Evolutionary conservation across 345 rosid species (phyloP), one percentile per base, ranked within the genome.

Genomic region (Corymbia maculata): DNA sequence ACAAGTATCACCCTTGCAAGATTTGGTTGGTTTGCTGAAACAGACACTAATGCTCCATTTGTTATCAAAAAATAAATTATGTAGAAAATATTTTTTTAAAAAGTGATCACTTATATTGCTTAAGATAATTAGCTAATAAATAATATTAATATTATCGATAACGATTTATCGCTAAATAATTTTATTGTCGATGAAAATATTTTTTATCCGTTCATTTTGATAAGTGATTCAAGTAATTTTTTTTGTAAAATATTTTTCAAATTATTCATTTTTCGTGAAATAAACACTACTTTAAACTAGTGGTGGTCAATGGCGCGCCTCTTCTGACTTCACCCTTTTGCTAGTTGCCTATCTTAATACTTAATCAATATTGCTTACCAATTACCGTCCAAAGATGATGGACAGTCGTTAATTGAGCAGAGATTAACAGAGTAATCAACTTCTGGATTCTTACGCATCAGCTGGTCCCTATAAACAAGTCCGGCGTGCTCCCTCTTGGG

Each of bases 11-110:
- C 21, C 44, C 82, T 75, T 26, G 2, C 26, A 42, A 75, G 82
- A 17, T 75, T 21, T 75, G 14, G 14, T 75, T 9, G 26, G 49
- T 36, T 36, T 13, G 49, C 82, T 5, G 49, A 75, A 17, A 9
- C 13, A 0, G 14, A 19, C 13, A 32, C 13, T 36, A 42, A 32
- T 22, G 61, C 2, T 55, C 5, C 13, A 55, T 55, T 55, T 9
- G 13, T 55, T 0, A 1, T 1, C 0, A 9, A 22, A 55, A 22
- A 55, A 21, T 22, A 12, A 55, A 22, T 1, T 0, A 55, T 55
- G 21, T 55, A 8, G n/a, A 55, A 22, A 55, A 21, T 21, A 55
- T 1, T 21, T 8, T 4, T 21, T 28, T 12, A 55, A 55, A 55
- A 55, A 28, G 8, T 12, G 5, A 55, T 55, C 24, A 12, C 28